Conservation (phyloP, 306 rosid species). For the Macrotyloma uniflorum region DNA sequence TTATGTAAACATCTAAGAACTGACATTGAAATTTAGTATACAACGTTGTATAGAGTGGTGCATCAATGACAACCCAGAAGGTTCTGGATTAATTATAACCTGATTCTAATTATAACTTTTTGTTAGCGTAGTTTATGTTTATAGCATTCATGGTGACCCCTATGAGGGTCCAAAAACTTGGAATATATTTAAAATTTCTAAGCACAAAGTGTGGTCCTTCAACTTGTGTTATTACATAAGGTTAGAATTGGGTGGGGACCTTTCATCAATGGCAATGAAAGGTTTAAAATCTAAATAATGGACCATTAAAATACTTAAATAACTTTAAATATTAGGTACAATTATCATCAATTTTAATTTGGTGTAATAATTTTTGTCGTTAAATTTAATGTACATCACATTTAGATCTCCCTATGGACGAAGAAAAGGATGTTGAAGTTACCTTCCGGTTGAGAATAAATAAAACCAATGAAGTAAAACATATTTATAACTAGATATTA, state of each 20-base stretch:
- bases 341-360: background rate
- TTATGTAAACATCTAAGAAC: background rate
- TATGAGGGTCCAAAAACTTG: background rate
- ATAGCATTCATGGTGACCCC: background rate
- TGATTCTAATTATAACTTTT: background rate
- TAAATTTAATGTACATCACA: background rate
- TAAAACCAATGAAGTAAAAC: background rate
- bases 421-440: background rate
- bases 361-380: background rate
- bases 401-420: background rate
- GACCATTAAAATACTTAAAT: background rate
- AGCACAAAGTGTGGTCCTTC: slow-evolving; percentile 9
- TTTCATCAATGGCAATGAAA: background rate
- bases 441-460: background rate
- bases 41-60: background rate
- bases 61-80: background rate
- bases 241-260: slow-evolving; percentile 18
- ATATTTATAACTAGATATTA: background rate
- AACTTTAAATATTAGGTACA: background rate
- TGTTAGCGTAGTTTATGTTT: background rate
- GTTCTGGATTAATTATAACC: background rate
- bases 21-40: background rate
- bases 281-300: background rate
- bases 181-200: background rate
- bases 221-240: background rate